These are phyloP conservation scores for Cladorrhinum sp. DNA, from an alignment of 2,329 filamentous ascomycete species.

Conservation along the genomic window DNA sequence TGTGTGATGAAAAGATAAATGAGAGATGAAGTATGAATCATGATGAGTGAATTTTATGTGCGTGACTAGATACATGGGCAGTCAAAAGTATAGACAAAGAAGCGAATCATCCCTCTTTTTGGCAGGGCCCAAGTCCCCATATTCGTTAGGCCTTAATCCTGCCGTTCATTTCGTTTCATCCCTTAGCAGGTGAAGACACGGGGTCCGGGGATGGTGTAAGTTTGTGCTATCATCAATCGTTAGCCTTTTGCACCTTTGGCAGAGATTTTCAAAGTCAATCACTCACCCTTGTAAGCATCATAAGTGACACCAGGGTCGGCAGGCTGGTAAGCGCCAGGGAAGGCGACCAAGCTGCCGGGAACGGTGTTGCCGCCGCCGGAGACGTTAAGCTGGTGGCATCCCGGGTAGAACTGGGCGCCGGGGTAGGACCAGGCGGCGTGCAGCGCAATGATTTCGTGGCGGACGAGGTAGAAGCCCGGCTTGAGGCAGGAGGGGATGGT, in stretches of 20 bases:
- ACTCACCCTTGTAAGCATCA: conserved; percentile 47
- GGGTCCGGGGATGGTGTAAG: conserved; percentile 48
- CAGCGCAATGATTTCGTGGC: conserved; percentile 56
- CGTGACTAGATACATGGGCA: too few species aligned
- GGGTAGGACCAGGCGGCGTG: conserved; percentile 48
- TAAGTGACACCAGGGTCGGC: conserved; percentile 51
- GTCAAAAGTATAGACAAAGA: too few species aligned
- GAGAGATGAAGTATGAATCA: too few species aligned
- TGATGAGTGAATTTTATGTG: too few species aligned
- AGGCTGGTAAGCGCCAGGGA: conserved; percentile 52
- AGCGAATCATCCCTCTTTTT: too few species aligned
- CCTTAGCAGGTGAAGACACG: conserved; percentile 45
- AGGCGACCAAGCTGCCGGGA: conserved; percentile 43
- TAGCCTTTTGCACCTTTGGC: background rate
- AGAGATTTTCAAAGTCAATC: background rate
- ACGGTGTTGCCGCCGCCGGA: conserved; percentile 45
- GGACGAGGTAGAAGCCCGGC: conserved; percentile 55
- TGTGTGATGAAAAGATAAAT: too few species aligned
- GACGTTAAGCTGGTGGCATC: conserved; percentile 56
- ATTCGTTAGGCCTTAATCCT: too few species aligned
- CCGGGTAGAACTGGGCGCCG: conserved; percentile 56
- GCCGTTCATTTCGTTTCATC: background rate
- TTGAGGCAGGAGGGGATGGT: conserved; percentile 53
- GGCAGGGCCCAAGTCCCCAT: too few species aligned
- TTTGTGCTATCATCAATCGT: conserved; percentile 29